Evolutionary conservation across 2,329 filamentous ascomycete species (phyloP), one percentile per base, ranked within the genome.

Genomic region (Geoglossum cookeanum): DNA sequence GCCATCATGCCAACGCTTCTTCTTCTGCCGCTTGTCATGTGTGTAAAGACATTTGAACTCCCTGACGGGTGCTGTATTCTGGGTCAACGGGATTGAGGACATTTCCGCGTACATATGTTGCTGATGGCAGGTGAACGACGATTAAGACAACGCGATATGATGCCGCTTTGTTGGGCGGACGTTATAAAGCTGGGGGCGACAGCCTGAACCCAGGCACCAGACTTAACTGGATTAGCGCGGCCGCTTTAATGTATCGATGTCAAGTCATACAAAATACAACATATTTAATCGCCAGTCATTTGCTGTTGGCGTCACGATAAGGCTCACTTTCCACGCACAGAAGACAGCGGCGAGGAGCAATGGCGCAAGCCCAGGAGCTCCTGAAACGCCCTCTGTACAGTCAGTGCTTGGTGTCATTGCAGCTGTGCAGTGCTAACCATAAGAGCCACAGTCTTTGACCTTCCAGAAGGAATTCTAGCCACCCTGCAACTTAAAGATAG

Each of bases 1-100:
- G 39, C 91, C 90, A 82, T 96, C 90, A 65, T 94, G 87, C 90
- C 90, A 96, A 60, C 87, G 77, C 68, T 96, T 96, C 63, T 87
- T 83, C 71, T 96, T 96, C 58, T 87, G 81, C 55, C 82, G 81
- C 47, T 94, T 68, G 66, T 96, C 90, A 66, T 87, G 81, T 1
- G 89, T 94, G 69, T 87, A 96, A 3, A 96, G 80, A 68, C 90
- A 96, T 60, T 80, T 77, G 68, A 84, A 94, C 65, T 94, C 88
- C 65, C 85, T 74, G 44, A 96, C 88, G 0, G 79, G 75, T 1
- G 89, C 87, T 22, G 82, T 84, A 63, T 79, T 81, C 63, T 81
- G 78, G 13, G 76, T 76, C 33, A 72, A 70, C 47, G 75, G 71
- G 51, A 76, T 66, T 37, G 65, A 27, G 13, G 44, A 27, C 32